These are phyloP conservation scores for Nakazawaea pomicola DNA, from an alignment of 805 yeast genomes.

Conservation along the genomic window DNA sequence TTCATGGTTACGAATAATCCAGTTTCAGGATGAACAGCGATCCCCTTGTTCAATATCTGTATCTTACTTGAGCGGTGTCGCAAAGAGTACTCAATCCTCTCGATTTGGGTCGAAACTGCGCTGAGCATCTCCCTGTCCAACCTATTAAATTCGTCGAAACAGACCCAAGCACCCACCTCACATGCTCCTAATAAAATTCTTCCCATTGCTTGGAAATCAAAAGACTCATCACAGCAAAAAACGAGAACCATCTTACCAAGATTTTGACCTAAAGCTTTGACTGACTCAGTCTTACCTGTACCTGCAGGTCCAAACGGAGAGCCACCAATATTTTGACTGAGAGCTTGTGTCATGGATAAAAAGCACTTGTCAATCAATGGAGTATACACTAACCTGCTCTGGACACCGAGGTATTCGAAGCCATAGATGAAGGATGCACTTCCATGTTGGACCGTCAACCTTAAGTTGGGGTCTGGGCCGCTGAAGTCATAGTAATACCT, in stretches of 20 bases:
- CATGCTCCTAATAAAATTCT: slow-evolving; percentile 75
- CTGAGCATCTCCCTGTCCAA: slow-evolving; percentile 67
- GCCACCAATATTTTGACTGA: slow-evolving; percentile 75
- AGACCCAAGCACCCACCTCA: slow-evolving; percentile 88
- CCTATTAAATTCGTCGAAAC: slow-evolving; percentile 93
- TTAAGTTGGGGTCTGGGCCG: slow-evolving; percentile 23
- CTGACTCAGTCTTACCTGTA: slow-evolving; percentile 91
- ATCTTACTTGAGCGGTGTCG: slow-evolving; percentile 20
- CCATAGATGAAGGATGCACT: slow-evolving; percentile 57
- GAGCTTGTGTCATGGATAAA: slow-evolving; percentile 67
- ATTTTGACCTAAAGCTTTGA: slow-evolving; percentile 76
- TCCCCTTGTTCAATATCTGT: slow-evolving; percentile 36
- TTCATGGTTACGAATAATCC: slow-evolving; percentile 90
- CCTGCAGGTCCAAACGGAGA: slow-evolving; percentile 96
- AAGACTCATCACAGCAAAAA: slow-evolving; percentile 87
- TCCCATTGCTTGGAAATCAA: slow-evolving; percentile 75
- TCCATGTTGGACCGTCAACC: slow-evolving; percentile 48
- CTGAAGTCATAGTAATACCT: slow-evolving; percentile 35
- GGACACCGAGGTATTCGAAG: slow-evolving; percentile 75
- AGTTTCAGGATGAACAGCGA: slow-evolving; percentile 39
- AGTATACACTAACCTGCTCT: slow-evolving; percentile 71
- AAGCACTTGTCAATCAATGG: slow-evolving; percentile 64
- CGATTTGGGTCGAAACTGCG: slow-evolving; percentile 80
- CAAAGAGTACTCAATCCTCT: slow-evolving; percentile 58
- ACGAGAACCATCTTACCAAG: slow-evolving; percentile 81